These are phyloP conservation scores for Tritrichomonas musculus DNA, from an alignment of 208 protist species.

Conservation along the genomic window DNA sequence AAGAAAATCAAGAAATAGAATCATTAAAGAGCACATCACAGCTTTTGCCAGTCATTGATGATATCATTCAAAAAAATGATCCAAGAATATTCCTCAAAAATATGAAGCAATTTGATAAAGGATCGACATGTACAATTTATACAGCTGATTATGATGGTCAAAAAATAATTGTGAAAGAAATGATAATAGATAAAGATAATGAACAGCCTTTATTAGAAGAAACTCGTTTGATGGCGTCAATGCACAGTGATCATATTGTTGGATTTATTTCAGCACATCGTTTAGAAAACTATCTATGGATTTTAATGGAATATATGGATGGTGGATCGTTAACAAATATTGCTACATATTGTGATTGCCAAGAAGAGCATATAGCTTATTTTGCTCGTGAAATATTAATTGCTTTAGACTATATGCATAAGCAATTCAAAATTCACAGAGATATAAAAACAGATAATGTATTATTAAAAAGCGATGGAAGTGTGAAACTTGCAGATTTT, in stretches of 20 bases:
- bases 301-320: not conserved
- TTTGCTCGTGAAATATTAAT: not conserved
- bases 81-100: slow-evolving; percentile 13
- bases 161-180: not conserved
- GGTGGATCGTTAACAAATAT: not conserved
- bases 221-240: not conserved
- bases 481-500: slow-evolving; percentile 43
- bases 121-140: not conserved
- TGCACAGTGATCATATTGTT: not conserved
- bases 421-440: slow-evolving; percentile 31
- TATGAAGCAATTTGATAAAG: not conserved
- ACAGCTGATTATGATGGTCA: not conserved
- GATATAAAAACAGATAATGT: slow-evolving; percentile 45
- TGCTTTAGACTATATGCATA: slow-evolving; percentile 35
- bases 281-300: not conserved
- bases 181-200: not conserved
- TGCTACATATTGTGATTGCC: not conserved
- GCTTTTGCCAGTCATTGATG: not conserved
- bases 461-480: slow-evolving; percentile 11
- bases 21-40: too few species aligned
- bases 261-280: not conserved
- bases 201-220: not conserved
- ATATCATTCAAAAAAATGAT: not conserved
- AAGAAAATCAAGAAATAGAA: not conserved
- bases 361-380: not conserved